A percentile compares a stretch with the other conserved stretches of the same genome.
These are phyloP conservation scores for Lasiodiplodia hormozganensis DNA, from an alignment of 2,329 filamentous ascomycete genomes.

Conservation along the genomic window DNA sequence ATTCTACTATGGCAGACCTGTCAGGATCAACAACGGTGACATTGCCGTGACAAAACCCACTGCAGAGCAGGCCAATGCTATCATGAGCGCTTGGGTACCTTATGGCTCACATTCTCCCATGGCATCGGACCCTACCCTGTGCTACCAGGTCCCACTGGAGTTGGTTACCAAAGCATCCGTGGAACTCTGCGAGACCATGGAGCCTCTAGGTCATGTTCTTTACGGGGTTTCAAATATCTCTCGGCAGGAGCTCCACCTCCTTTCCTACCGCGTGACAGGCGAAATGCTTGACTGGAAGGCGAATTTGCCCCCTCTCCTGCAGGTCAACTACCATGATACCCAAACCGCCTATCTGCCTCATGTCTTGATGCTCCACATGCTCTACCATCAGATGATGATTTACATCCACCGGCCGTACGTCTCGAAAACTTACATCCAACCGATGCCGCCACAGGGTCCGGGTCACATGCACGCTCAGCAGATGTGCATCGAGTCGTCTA, in stretches of 20 bases:
- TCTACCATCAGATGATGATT: conserved; percentile 54
- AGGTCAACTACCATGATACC: conserved; percentile 46
- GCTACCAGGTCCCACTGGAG: conserved; percentile 24
- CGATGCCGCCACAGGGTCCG: conserved; percentile 49
- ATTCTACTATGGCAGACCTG: conserved; percentile 53
- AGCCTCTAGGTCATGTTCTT: conserved; percentile 52
- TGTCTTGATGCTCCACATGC: conserved; percentile 52
- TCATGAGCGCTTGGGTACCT: conserved; percentile 29
- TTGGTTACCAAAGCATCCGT: conserved; percentile 38
- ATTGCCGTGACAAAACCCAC: conserved; percentile 50
- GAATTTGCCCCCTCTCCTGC: conserved; percentile 46
- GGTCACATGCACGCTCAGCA: conserved; percentile 53
- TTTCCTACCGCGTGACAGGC: conserved; percentile 41
- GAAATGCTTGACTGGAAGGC: conserved; percentile 50
- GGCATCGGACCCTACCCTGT: conserved; percentile 19
- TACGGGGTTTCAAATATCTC: conserved; percentile 35
- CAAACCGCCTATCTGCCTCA: conserved; percentile 46
- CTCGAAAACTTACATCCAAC: conserved; percentile 48
- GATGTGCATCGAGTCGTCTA: conserved; percentile 52
- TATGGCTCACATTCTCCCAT: conserved; percentile 27
- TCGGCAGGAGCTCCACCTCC: conserved; percentile 48
- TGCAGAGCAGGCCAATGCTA: conserved; percentile 29
- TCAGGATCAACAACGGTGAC: conserved; percentile 47
- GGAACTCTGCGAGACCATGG: conserved; percentile 53
- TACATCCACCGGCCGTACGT: conserved; percentile 50